Evolutionary conservation across 495 filamentous ascomycete genomes (phyloP).

Genomic region (Ramalina intermedia): DNA sequence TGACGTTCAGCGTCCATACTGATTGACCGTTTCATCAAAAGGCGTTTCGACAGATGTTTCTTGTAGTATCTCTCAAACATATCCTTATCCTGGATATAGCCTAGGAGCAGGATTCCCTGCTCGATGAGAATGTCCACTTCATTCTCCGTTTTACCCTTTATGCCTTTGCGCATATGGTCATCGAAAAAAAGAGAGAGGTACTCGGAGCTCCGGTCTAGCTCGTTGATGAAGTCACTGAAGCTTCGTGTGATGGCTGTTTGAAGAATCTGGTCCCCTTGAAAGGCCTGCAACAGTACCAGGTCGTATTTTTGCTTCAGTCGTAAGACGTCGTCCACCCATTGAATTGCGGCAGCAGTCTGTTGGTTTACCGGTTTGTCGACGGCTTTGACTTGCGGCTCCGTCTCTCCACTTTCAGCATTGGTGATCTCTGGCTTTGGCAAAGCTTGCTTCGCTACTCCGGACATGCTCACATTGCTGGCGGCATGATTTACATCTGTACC

Average conservation of each 20-base stretch:
- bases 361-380: slow-evolving; percentile 36
- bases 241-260: slow-evolving; percentile 70
- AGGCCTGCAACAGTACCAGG: slow-evolving; percentile 51
- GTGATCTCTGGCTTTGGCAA: slow-evolving; percentile 13
- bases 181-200: slow-evolving; percentile 95
- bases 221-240: slow-evolving; percentile 83
- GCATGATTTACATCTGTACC: slow-evolving; percentile 68
- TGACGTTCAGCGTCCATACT: slow-evolving; percentile 85
- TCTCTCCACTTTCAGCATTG: slow-evolving; percentile 23
- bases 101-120: slow-evolving; percentile 74
- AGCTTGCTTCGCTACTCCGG: slow-evolving; percentile 20
- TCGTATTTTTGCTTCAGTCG: slow-evolving; percentile 83
- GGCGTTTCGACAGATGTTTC: slow-evolving; percentile 77
- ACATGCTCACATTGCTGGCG: slow-evolving; percentile 33
- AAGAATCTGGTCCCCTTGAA: slow-evolving; percentile 59
- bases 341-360: slow-evolving; percentile 70
- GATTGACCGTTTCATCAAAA: slow-evolving; percentile 74
- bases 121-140: slow-evolving; percentile 83
- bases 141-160: slow-evolving; percentile 79
- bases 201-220: slow-evolving; percentile 68
- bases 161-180: slow-evolving; percentile 84
- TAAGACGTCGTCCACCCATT: slow-evolving; percentile 90
- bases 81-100: slow-evolving; percentile 83
- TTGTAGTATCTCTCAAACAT: slow-evolving; percentile 97
- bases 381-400: slow-evolving; percentile 29